These are phyloP conservation scores for Aspergillus pseudonomiae DNA, from an alignment of 2,329 filamentous ascomycete species.

Conservation along the genomic window DNA sequence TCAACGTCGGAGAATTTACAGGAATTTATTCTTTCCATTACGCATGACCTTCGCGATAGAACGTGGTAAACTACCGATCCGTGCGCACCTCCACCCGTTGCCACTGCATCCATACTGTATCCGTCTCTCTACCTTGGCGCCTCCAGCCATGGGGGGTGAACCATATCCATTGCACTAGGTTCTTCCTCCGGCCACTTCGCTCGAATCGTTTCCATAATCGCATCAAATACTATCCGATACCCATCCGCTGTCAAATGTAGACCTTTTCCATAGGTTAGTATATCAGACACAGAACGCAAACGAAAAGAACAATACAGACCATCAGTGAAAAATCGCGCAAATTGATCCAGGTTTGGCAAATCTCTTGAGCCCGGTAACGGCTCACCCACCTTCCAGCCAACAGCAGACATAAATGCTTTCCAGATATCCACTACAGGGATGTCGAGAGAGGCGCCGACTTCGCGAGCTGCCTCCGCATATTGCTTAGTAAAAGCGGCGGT, in stretches of 20 bases:
- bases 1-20: not conserved
- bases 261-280: conserved; percentile 37
- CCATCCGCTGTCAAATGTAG: conserved; percentile 62
- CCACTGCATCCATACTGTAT: not conserved
- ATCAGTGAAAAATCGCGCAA: conserved; percentile 58
- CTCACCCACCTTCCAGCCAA: conserved; percentile 56
- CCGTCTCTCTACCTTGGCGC: conserved; percentile 38
- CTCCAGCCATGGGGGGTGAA: conserved; percentile 58
- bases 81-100: not conserved
- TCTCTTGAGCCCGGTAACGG: conserved; percentile 60
- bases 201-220: conserved; percentile 56
- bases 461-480: conserved; percentile 68
- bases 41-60: not conserved
- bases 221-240: conserved; percentile 59
- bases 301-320: conserved; percentile 46
- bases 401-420: conserved; percentile 71
- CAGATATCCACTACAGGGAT: conserved; percentile 78
- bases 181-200: conserved; percentile 58
- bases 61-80: not conserved
- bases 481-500: conserved; percentile 64
- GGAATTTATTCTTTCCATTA: not conserved
- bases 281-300: not conserved
- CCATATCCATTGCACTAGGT: conserved; percentile 54
- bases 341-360: conserved; percentile 59
- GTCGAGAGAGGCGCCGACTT: conserved; percentile 59